These are phyloP conservation scores for Neoboletus subvelutipes DNA, from an alignment of 768 basidiomycete species.

Conservation along the genomic window DNA sequence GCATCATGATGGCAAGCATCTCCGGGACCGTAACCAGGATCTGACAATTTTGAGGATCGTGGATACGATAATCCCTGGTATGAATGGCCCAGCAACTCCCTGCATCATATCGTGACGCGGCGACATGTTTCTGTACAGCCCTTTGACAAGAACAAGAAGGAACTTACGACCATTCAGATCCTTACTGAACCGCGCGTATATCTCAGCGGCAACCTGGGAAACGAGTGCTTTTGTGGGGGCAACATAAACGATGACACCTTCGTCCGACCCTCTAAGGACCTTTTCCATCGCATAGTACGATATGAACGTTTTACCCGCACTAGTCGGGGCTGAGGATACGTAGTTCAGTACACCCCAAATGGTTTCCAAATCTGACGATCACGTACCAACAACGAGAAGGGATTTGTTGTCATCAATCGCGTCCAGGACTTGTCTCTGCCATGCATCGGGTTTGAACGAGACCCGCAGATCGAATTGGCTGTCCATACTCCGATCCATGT, in stretches of 20 bases:
- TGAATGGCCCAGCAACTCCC: conserved; percentile 65
- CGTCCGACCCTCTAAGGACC: conserved; percentile 58
- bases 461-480: conserved; percentile 56
- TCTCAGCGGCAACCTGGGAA: conserved; percentile 67
- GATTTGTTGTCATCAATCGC: conserved; percentile 58
- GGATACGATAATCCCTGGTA: conserved; percentile 60
- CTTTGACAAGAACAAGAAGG: background rate
- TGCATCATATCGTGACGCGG: conserved; percentile 24
- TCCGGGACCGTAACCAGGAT: conserved; percentile 76
- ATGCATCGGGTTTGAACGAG: conserved; percentile 64
- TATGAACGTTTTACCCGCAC: conserved; percentile 77
- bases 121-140: background rate
- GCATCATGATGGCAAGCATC: conserved; percentile 64
- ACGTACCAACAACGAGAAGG: conserved; percentile 61
- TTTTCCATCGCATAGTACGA: conserved; percentile 78
- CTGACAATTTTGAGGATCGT: conserved; percentile 66
- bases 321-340: conserved; percentile 54
- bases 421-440: conserved; percentile 69
- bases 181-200: conserved; percentile 70
- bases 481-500: conserved; percentile 74
- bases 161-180: conserved; percentile 45
- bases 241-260: conserved; percentile 69
- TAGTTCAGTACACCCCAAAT: background rate
- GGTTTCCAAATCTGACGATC: background rate
- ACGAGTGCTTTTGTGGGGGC: conserved; percentile 78